phyloP scores from a whole-genome alignment of 306 rosid genomes.

The Glycine latifolia region DNA sequence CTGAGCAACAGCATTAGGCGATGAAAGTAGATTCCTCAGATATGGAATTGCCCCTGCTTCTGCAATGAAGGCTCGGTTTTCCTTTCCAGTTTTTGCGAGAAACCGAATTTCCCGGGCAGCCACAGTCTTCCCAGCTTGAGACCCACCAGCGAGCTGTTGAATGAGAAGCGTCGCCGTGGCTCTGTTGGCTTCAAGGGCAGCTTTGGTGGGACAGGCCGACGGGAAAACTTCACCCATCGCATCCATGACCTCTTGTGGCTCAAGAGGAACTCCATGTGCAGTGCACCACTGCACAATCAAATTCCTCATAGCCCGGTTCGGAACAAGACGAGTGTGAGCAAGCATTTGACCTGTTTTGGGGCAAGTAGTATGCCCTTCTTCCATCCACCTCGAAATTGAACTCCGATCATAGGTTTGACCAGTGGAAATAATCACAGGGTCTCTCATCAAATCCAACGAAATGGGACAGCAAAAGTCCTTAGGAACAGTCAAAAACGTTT shows the following conservation, averaged over 20 bases:
- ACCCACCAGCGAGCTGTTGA: constrained; percentile 72
- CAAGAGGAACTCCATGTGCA: constrained; percentile 85
- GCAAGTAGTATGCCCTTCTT: constrained; percentile 90
- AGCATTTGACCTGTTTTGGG: constrained; percentile 96
- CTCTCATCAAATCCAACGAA: constrained; percentile 87
- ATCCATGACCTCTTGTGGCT: constrained; percentile 65
- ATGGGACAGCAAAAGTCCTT: constrained; percentile 89
- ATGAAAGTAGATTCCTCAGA: constrained; percentile 68
- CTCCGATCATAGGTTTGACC: constrained; percentile 93
- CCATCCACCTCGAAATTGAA: constrained; percentile 89
- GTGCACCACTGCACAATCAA: constrained; percentile 84
- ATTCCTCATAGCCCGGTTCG: constrained; percentile 82
- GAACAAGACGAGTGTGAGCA: constrained; percentile 67
- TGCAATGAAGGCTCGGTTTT: constrained; percentile 87
- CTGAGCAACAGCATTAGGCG: constrained; percentile 78
- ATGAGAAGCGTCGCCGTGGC: constrained; percentile 78
- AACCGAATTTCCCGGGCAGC: constrained; percentile 91
- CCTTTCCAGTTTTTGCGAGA: constrained; percentile 87
- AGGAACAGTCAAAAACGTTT: constrained; percentile 78
- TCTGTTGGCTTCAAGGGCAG: constrained; percentile 77
- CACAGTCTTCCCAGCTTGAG: constrained; percentile 65
- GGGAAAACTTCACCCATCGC: constrained; percentile 59
- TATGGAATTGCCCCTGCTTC: constrained; percentile 95
- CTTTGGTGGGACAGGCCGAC: constrained; percentile 72
- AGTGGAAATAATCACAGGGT: constrained; percentile 83